Evolutionary conservation across 2,329 filamentous ascomycete genomes (phyloP).

Genomic region (Beauveria brongniartii): DNA sequence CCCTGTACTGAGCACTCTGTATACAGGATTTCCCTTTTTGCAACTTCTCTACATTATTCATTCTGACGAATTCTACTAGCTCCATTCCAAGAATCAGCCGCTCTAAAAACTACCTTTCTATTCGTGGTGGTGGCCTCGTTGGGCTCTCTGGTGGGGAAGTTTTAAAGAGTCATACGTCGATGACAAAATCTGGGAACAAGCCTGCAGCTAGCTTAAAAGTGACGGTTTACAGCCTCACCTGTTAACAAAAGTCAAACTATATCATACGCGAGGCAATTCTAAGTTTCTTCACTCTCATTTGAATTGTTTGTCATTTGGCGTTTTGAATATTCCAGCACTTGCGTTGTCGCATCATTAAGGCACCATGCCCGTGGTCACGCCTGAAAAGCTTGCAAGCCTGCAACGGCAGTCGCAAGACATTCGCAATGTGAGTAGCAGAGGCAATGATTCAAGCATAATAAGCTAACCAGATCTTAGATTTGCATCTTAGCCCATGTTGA

Average conservation of each 20-base stretch:
- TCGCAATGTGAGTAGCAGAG: conserved; percentile 65
- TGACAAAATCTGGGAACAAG: conserved; percentile 1
- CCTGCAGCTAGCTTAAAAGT: not conserved
- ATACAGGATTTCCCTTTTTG: not conserved
- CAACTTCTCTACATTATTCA: conserved; percentile 1
- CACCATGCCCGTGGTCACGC: conserved; percentile 83
- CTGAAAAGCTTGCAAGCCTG: conserved; percentile 83
- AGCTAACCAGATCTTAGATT: conserved; percentile 48
- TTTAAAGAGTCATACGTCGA: conserved; percentile 7
- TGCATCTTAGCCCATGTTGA: conserved; percentile 96
- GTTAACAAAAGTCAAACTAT: not conserved
- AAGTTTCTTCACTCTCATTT: conserved; percentile 1
- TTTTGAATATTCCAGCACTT: not conserved
- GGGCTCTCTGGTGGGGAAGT: conserved; percentile 5
- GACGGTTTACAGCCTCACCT: not conserved
- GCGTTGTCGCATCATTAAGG: not conserved
- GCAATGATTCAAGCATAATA: conserved; percentile 10
- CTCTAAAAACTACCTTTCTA: not conserved
- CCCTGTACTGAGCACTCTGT: conserved; percentile 8
- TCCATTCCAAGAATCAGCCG: not conserved
- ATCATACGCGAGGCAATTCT: not conserved
- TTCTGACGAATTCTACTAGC: conserved; percentile 8
- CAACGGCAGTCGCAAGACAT: conserved; percentile 84
- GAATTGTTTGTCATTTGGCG: not conserved
- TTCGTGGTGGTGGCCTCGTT: not conserved